Percentiles rank a stretch among this genome's conserved stretches.
These are phyloP conservation scores for Erythrophleum fordii DNA, from an alignment of 306 rosid species.

Conservation along the genomic window DNA sequence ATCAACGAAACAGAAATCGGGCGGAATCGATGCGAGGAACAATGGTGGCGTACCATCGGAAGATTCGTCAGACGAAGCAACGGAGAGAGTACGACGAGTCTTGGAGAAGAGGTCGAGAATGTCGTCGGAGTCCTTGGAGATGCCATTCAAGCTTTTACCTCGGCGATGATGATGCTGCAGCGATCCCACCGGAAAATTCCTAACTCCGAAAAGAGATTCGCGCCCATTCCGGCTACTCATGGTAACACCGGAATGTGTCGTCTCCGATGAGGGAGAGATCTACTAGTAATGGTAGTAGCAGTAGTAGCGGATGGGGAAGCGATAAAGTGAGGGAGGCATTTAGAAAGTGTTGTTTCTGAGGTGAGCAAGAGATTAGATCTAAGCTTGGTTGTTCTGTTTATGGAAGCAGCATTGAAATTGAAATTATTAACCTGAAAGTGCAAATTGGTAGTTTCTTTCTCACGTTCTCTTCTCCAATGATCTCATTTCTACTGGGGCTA, in stretches of 20 bases:
- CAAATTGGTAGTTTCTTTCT: constrained; percentile 4
- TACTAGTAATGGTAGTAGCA: neutral
- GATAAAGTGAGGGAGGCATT: neutral
- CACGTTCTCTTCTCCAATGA: neutral
- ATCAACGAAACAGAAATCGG: neutral
- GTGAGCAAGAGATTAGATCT: neutral
- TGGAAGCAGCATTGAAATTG: constrained; percentile 14
- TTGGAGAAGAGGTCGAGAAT: constrained; percentile 90
- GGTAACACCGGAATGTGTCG: neutral
- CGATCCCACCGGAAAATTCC: constrained; percentile 43
- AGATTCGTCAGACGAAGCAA: constrained; percentile 82
- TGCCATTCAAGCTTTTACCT: constrained; percentile 58
- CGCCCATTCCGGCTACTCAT: constrained; percentile 64
- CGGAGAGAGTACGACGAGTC: constrained; percentile 72
- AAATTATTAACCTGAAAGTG: neutral
- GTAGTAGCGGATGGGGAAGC: neutral
- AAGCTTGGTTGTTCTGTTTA: neutral
- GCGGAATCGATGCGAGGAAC: neutral
- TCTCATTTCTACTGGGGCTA: neutral
- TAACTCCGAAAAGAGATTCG: constrained; percentile 59
- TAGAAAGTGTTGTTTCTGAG: neutral
- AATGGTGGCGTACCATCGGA: constrained; percentile 65
- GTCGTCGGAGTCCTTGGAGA: constrained; percentile 54
- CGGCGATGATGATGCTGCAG: constrained; percentile 57
- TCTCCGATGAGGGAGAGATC: neutral